Percentiles rank a stretch among this genome's conserved stretches.
phyloP scores from a whole-genome alignment of 2,329 filamentous ascomycete species.

The Paraphoma sp. region DNA sequence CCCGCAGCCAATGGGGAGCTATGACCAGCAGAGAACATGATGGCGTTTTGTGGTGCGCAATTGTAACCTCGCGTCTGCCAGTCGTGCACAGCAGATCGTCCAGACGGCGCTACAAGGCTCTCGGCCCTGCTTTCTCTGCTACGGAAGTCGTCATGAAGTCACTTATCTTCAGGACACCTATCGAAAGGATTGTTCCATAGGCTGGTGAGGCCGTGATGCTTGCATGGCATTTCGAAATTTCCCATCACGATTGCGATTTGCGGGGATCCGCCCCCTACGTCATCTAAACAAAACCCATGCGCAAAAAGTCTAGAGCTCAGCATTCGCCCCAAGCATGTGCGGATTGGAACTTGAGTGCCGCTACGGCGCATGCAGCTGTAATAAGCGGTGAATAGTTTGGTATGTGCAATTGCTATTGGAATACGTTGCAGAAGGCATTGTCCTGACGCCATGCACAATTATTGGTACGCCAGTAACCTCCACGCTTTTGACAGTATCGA shows the following conservation, averaged over 20 bases:
- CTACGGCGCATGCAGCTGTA: background rate
- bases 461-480: too few species aligned
- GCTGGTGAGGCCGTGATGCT: background rate
- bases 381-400: background rate
- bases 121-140: background rate
- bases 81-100: background rate
- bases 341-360: background rate
- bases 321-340: slow-evolving; percentile 1
- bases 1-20: slow-evolving; percentile 28
- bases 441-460: background rate
- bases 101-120: background rate
- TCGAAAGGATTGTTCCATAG: background rate
- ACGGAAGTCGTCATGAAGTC: background rate
- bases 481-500: too few species aligned
- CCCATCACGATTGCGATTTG: slow-evolving; percentile 31
- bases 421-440: background rate
- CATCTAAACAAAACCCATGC: slow-evolving; percentile 19
- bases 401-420: background rate
- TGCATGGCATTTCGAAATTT: slow-evolving; percentile 37
- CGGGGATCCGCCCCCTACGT: slow-evolving; percentile 25
- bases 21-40: slow-evolving; percentile 13
- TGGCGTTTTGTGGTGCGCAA: slow-evolving; percentile 23
- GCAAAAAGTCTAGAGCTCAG: slow-evolving; percentile 19
- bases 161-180: background rate
- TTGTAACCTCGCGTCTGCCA: slow-evolving; percentile 13